Evolutionary conservation across 371 early-diverging fungal genomes (phyloP).

Genomic region (Mucor sp.): DNA sequence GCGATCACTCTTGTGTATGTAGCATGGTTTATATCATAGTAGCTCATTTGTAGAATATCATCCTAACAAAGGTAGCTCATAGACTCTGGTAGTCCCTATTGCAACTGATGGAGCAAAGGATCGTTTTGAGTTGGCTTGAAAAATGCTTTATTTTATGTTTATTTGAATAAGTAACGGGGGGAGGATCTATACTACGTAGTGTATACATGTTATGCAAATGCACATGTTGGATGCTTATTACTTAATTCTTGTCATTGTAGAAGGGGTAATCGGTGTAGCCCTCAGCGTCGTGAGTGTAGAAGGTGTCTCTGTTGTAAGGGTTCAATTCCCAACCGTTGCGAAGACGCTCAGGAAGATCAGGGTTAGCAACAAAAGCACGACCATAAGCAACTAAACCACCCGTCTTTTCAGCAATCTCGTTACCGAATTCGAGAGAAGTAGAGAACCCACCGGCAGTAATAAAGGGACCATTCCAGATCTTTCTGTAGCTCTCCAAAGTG

Average conservation of each 20-base stretch:
- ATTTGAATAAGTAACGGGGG: background rate
- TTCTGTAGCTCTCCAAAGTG: constrained; percentile 30
- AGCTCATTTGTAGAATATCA: too few relatives aligned
- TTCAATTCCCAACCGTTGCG: constrained; percentile 16
- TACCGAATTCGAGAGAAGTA: constrained; percentile 3
- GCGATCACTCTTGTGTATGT: too few relatives aligned
- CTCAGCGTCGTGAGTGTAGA: constrained; percentile 9
- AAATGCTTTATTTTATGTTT: background rate
- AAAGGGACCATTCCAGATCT: constrained; percentile 32
- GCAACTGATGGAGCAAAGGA: too few relatives aligned
- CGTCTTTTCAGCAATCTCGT: constrained; percentile 9
- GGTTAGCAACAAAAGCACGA: constrained; percentile 23
- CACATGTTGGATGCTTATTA: too few relatives aligned
- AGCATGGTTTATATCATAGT: too few relatives aligned
- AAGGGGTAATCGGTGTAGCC: constrained; percentile 23
- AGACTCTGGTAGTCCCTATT: too few relatives aligned
- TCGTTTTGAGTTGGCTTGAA: too few relatives aligned
- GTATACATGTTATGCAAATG: background rate
- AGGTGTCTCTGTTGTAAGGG: constrained; percentile 15
- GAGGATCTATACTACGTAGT: too few relatives aligned
- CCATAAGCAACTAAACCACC: constrained; percentile 20
- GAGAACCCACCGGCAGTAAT: constrained; percentile 35
- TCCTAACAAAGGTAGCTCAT: too few relatives aligned
- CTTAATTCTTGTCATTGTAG: background rate
- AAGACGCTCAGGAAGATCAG: constrained; percentile 19